Conservation (phyloP, 768 basidiomycete genomes). For the Serpula lacrymans region DNA sequence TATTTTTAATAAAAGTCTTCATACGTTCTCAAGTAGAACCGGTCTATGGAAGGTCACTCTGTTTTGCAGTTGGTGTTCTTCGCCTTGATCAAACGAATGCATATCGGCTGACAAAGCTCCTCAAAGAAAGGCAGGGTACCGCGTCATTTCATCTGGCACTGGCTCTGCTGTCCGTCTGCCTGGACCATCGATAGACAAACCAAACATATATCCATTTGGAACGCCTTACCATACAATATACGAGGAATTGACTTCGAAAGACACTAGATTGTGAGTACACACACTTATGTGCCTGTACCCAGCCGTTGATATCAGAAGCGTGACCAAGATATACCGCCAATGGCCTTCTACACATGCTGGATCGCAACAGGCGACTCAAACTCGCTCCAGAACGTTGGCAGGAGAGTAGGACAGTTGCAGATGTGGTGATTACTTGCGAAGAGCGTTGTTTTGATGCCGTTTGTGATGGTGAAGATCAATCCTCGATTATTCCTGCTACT, state of each 20-base stretch:
- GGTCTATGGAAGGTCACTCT: constrained; percentile 97
- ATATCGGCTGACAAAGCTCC: constrained; percentile 9
- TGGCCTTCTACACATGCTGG: constrained; percentile 93
- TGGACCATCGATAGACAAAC: constrained; percentile 94
- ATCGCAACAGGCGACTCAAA: constrained; percentile 91
- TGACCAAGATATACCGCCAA: constrained; percentile 80
- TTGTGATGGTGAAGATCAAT: constrained; percentile 75
- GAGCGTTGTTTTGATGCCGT: constrained; percentile 98
- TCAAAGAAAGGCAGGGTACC: constrained; percentile 82
- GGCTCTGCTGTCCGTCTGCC: constrained; percentile 96
- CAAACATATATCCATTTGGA: constrained; percentile 95
- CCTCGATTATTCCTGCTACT: constrained; percentile 9
- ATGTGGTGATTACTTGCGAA: constrained; percentile 98
- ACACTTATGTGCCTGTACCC: not conserved
- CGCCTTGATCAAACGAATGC: not conserved
- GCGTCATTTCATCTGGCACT: constrained; percentile 92
- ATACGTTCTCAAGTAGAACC: constrained; percentile 56
- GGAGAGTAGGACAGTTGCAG: constrained; percentile 83
- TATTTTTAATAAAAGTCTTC: constrained; percentile 9
- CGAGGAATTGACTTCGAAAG: constrained; percentile 82
- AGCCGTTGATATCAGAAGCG: constrained; percentile 2
- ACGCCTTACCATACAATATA: constrained; percentile 97
- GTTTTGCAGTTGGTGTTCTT: constrained; percentile 70
- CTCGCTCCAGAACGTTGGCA: constrained; percentile 96
- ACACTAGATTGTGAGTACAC: constrained; percentile 69